phyloP scores from a whole-genome alignment of 2,329 filamentous ascomycete species.

The Paraphaeosphaeria sporulosa region DNA sequence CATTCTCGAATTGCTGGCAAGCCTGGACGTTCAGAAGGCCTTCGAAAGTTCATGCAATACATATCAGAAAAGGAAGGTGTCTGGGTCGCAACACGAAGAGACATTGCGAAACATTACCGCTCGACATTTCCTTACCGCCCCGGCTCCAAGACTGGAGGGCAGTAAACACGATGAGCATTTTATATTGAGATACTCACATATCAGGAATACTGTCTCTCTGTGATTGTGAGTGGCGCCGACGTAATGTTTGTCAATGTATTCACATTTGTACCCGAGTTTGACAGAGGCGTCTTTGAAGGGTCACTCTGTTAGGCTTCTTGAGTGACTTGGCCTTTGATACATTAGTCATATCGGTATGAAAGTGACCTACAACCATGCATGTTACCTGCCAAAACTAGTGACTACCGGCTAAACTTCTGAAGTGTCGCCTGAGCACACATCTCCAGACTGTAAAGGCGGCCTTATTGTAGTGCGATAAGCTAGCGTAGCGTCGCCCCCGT shows the following conservation, averaged over 20 bases:
- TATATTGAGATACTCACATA: not conserved
- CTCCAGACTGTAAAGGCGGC: not conserved
- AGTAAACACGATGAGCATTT: not conserved
- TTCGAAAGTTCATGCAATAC: slow-evolving; percentile 52
- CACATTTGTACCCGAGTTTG: not conserved
- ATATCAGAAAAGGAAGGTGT: slow-evolving; percentile 50
- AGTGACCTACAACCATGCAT: not conserved
- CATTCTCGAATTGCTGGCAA: slow-evolving; percentile 53
- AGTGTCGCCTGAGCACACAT: not conserved
- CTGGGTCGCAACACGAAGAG: slow-evolving; percentile 54
- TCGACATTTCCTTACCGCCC: slow-evolving; percentile 49
- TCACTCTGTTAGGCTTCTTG: no score
- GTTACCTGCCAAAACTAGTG: not conserved
- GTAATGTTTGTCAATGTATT: not conserved
- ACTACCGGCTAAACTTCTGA: not conserved
- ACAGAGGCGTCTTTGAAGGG: not conserved
- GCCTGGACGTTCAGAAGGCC: slow-evolving; percentile 49
- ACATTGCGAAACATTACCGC: slow-evolving; percentile 54
- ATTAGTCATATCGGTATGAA: not conserved
- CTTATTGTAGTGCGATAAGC: not conserved
- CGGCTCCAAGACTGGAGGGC: slow-evolving; percentile 11
- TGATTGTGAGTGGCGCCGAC: not conserved
- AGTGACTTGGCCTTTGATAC: not conserved
- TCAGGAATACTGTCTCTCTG: not conserved
- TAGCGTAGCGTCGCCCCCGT: not conserved